phyloP scores from a whole-genome alignment of 768 basidiomycete genomes.

The Mycena vitilis region DNA sequence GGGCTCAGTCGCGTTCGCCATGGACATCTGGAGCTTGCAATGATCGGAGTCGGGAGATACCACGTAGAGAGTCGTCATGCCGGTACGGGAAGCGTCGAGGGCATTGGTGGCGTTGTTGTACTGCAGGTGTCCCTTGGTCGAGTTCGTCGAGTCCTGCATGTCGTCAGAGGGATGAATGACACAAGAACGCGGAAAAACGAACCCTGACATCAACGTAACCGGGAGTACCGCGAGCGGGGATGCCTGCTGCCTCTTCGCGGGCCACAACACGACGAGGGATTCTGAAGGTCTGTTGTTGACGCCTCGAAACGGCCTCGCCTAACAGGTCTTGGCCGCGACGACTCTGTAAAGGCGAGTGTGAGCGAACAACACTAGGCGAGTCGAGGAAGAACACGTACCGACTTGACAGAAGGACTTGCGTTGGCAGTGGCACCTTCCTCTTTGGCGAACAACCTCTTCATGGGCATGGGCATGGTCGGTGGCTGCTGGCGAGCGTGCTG shows the following conservation, averaged over 20 bases:
- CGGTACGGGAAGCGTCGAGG: slow-evolving; percentile 63
- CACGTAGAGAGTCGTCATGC: slow-evolving; percentile 59
- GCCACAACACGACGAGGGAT: slow-evolving; percentile 11
- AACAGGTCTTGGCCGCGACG: slow-evolving; percentile 3
- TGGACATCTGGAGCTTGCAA: slow-evolving; percentile 58
- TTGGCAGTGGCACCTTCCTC: slow-evolving; percentile 26
- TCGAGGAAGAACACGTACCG: slow-evolving; percentile 19
- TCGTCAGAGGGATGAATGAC: not conserved
- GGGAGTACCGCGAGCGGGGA: not conserved
- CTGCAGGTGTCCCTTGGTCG: slow-evolving; percentile 50
- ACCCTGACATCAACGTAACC: slow-evolving; percentile 19
- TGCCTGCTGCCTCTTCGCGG: not conserved
- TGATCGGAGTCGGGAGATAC: slow-evolving; percentile 41
- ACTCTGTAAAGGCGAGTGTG: slow-evolving; percentile 7
- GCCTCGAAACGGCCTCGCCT: slow-evolving; percentile 19
- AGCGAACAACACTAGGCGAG: slow-evolving; percentile 20
- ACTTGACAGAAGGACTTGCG: slow-evolving; percentile 16
- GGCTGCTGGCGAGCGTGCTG: slow-evolving; percentile 14
- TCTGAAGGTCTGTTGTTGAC: slow-evolving; percentile 23
- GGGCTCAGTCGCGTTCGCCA: slow-evolving; percentile 53
- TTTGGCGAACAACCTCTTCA: slow-evolving; percentile 18
- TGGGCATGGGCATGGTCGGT: slow-evolving; percentile 22
- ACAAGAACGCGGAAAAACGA: not conserved
- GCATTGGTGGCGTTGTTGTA: slow-evolving; percentile 42
- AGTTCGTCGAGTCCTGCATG: slow-evolving; percentile 40